These are phyloP conservation scores for Prunus davidiana DNA, from an alignment of 306 rosid genomes.

Conservation along the genomic window DNA sequence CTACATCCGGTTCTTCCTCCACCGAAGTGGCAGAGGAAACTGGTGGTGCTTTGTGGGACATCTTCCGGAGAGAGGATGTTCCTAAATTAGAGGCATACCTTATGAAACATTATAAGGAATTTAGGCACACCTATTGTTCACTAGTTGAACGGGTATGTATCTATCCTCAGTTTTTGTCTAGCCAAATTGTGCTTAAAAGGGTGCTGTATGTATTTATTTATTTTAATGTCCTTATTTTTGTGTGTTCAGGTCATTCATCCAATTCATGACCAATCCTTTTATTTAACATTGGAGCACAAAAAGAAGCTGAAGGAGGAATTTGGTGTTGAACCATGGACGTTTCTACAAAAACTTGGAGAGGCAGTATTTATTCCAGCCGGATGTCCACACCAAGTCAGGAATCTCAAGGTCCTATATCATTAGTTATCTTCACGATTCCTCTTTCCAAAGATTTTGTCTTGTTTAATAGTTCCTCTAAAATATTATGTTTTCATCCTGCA, in stretches of 20 bases:
- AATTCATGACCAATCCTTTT: constrained; percentile 78
- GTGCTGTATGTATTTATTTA: neutral
- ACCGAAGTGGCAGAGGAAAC: constrained; percentile 27
- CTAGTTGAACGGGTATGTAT: constrained; percentile 59
- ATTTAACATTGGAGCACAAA: constrained; percentile 67
- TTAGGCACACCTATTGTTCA: constrained; percentile 69
- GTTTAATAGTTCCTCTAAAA: neutral
- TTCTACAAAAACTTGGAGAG: constrained; percentile 73
- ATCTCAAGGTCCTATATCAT: constrained; percentile 54
- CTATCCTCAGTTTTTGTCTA: constrained; percentile 5
- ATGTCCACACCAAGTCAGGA: constrained; percentile 91
- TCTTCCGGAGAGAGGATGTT: constrained; percentile 74
- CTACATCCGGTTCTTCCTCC: constrained; percentile 16
- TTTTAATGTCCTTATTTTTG: neutral
- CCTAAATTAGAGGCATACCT: constrained; percentile 63
- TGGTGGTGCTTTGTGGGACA: constrained; percentile 80
- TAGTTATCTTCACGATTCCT: neutral
- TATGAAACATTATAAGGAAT: constrained; percentile 59
- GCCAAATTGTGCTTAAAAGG: constrained; percentile 3
- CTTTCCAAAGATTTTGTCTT: neutral
- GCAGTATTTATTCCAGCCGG: constrained; percentile 92
- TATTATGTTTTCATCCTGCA: constrained; percentile 24
- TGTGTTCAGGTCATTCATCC: constrained; percentile 65
- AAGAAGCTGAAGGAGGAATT: constrained; percentile 69
- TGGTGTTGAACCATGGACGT: constrained; percentile 81